A percentile compares a stretch with the other conserved stretches of the same genome.
Conservation (phyloP, 257 asterid species). For the Osmanthus fragrans region DNA sequence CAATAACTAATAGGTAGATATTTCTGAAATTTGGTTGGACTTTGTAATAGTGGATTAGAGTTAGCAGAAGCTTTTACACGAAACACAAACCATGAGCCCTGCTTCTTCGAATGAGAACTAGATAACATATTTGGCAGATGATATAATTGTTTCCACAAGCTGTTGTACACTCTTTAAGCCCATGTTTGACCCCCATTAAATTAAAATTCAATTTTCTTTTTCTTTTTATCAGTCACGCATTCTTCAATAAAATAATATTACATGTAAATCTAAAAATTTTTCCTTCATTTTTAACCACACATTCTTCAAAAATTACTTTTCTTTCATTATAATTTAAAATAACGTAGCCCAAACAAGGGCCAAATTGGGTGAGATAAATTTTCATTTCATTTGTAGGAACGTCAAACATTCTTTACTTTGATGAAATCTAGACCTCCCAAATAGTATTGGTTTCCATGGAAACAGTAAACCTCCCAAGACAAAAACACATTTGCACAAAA, state of each 20-base stretch:
- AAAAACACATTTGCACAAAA: neutral
- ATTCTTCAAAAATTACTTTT: too few species aligned
- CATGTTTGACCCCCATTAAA: too few species aligned
- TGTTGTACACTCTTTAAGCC: neutral
- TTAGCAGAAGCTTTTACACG: neutral
- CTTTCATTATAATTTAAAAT: too few species aligned
- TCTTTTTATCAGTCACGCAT: too few species aligned
- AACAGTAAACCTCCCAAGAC: neutral
- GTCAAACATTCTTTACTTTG: neutral
- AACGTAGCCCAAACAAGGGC: too few species aligned
- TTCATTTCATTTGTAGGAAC: neutral
- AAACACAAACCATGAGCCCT: neutral
- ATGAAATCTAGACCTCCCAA: neutral
- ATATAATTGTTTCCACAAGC: neutral
- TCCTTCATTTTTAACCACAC: too few species aligned
- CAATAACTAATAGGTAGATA: neutral
- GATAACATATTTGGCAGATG: neutral
- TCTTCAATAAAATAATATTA: too few species aligned
- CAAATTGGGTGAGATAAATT: neutral
- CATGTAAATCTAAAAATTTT: too few species aligned
- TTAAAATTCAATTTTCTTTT: too few species aligned
- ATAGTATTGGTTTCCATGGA: neutral
- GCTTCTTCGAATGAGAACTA: neutral
- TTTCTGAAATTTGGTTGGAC: neutral
- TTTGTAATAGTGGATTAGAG: constrained; percentile 7